Conservation (phyloP, 2,329 filamentous ascomycete genomes). For the Neopestalotiopsis rosae region DNA sequence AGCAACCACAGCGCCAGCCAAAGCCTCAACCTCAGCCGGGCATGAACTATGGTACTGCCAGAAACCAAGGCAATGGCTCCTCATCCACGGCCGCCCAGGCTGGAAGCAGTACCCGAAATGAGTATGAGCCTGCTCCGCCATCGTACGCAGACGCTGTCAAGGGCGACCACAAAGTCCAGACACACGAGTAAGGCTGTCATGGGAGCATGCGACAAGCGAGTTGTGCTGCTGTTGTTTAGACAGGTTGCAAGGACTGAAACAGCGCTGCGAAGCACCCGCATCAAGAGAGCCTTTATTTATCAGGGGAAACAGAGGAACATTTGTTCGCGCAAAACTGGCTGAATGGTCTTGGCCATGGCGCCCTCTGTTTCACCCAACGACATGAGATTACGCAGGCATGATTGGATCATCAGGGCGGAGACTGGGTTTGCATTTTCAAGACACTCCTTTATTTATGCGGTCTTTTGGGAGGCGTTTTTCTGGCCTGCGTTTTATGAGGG, state of each 20-base stretch:
- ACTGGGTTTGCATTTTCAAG: constrained; percentile 2
- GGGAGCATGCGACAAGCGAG: background rate
- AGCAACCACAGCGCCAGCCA: constrained; percentile 36
- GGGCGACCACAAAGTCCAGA: constrained; percentile 91
- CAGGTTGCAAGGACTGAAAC: background rate
- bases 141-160: constrained; percentile 90
- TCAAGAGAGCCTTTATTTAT: background rate
- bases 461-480: background rate
- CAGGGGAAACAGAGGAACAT: background rate
- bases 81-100: constrained; percentile 42
- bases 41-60: constrained; percentile 55
- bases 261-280: background rate
- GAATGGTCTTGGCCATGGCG: background rate
- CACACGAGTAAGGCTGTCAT: constrained; percentile 51
- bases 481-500: background rate
- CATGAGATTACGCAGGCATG: background rate
- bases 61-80: constrained; percentile 32
- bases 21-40: constrained; percentile 38
- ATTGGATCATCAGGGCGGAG: background rate
- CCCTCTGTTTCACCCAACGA: background rate
- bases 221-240: background rate
- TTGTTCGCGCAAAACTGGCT: background rate
- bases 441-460: background rate
- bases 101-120: constrained; percentile 50
- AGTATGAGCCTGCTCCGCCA: constrained; percentile 63